Percentiles rank a stretch among this genome's conserved stretches.
Conservation (phyloP, 345 rosid species). For the Geranium brycei region DNA sequence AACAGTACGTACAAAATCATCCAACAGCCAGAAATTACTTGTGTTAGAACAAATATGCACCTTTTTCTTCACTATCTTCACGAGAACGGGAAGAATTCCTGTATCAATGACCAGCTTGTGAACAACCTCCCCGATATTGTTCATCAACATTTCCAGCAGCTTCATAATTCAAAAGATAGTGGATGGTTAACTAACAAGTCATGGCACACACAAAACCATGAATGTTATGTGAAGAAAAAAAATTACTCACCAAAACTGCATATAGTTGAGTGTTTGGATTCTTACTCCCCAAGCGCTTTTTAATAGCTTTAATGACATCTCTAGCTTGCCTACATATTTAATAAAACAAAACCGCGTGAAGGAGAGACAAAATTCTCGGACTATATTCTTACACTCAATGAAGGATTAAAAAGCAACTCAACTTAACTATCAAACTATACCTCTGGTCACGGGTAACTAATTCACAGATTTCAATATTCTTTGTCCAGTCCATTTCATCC, state of each 20-base stretch:
- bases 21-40: conserved; percentile 3
- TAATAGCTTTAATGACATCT: conserved; percentile 77
- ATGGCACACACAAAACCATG: neutral
- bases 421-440: conserved; percentile 18
- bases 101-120: conserved; percentile 68
- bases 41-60: conserved; percentile 25
- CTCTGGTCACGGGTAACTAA: conserved; percentile 59
- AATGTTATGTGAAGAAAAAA: neutral
- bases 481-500: conserved; percentile 75
- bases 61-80: conserved; percentile 92
- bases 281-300: conserved; percentile 73
- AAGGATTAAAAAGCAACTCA: neutral
- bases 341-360: conserved; percentile 2
- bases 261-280: conserved; percentile 50
- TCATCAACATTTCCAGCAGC: conserved; percentile 96
- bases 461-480: conserved; percentile 88
- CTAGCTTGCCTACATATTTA: conserved; percentile 49
- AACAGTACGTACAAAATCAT: conserved; percentile 12
- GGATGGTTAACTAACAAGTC: neutral
- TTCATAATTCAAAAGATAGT: conserved; percentile 18
- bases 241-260: conserved; percentile 58
- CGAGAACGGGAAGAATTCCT: conserved; percentile 64
- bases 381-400: neutral
- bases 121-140: conserved; percentile 69
- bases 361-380: neutral